A percentile compares a stretch with the other conserved stretches of the same genome.
Conservation (phyloP, 2,329 filamentous ascomycete species). For the Hypoxylon sp. region DNA sequence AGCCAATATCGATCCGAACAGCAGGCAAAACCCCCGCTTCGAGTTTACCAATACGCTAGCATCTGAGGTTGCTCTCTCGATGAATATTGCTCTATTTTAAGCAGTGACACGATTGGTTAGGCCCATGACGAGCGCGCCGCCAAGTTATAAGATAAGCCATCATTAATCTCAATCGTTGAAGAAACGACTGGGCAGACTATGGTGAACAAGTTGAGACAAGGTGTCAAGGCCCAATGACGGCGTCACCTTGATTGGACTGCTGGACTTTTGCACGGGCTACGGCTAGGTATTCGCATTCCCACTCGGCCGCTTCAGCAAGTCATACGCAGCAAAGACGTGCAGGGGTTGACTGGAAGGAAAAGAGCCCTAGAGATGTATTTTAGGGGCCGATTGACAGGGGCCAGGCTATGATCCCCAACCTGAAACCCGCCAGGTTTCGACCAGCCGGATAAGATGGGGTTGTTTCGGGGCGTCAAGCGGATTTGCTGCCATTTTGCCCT, state of each 20-base stretch:
- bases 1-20: constrained; percentile 32
- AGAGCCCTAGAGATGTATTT: constrained; percentile 7
- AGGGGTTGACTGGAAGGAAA: constrained; percentile 32
- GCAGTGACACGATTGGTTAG: constrained; percentile 24
- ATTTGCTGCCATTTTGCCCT: constrained; percentile 22
- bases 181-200: constrained; percentile 9
- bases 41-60: constrained; percentile 14
- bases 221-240: constrained; percentile 24
- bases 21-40: constrained; percentile 15
- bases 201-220: constrained; percentile 31
- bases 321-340: constrained; percentile 38
- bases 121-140: constrained; percentile 9
- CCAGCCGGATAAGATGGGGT: constrained; percentile 40
- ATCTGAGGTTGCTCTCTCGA: constrained; percentile 9
- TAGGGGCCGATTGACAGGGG: constrained; percentile 45
- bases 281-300: constrained; percentile 36
- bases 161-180: constrained; percentile 20
- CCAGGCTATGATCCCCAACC: constrained; percentile 47
- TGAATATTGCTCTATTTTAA: constrained; percentile 11
- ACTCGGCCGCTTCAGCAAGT: constrained; percentile 45
- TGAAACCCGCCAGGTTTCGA: constrained; percentile 53
- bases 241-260: constrained; percentile 37
- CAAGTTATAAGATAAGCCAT: constrained; percentile 13
- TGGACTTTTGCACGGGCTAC: constrained; percentile 15
- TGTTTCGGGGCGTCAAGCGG: constrained; percentile 35